A percentile compares a stretch with the other conserved stretches of the same genome.
phyloP scores from a whole-genome alignment of 345 rosid species.

The Rhizophora mangle region DNA sequence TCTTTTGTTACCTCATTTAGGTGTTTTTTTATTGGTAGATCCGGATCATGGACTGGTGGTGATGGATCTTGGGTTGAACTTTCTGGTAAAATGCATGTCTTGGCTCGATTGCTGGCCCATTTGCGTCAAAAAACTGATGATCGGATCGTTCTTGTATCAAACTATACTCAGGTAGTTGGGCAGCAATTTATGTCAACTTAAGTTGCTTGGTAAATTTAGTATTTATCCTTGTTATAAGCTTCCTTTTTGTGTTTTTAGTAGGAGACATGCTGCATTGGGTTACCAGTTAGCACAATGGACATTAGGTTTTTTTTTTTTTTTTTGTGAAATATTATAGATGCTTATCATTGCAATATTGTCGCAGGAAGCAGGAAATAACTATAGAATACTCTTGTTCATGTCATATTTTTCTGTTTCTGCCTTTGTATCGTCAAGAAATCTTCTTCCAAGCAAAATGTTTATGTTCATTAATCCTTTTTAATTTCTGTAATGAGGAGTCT shows the following conservation, averaged over 20 bases:
- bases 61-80: slow-evolving; percentile 97
- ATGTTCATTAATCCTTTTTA: no score
- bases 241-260: background rate
- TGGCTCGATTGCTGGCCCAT: slow-evolving; percentile 83
- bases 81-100: slow-evolving; percentile 97
- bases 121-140: slow-evolving; percentile 79
- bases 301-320: background rate
- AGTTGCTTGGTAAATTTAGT: no score
- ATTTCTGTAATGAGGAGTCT: no score
- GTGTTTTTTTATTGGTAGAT: slow-evolving; percentile 43
- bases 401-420: background rate
- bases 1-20: background rate
- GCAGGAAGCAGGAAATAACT: background rate
- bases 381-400: background rate
- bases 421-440: no score
- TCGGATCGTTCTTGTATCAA: slow-evolving; percentile 94
- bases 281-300: background rate
- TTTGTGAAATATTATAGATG: background rate
- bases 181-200: background rate
- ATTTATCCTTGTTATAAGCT: background rate
- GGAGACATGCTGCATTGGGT: background rate
- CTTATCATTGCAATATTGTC: slow-evolving; percentile 2
- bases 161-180: slow-evolving; percentile 80
- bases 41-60: slow-evolving; percentile 95
- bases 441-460: no score